These are phyloP conservation scores for Monosporascus ibericus DNA, from an alignment of 2,329 filamentous ascomycete genomes.

Conservation along the genomic window DNA sequence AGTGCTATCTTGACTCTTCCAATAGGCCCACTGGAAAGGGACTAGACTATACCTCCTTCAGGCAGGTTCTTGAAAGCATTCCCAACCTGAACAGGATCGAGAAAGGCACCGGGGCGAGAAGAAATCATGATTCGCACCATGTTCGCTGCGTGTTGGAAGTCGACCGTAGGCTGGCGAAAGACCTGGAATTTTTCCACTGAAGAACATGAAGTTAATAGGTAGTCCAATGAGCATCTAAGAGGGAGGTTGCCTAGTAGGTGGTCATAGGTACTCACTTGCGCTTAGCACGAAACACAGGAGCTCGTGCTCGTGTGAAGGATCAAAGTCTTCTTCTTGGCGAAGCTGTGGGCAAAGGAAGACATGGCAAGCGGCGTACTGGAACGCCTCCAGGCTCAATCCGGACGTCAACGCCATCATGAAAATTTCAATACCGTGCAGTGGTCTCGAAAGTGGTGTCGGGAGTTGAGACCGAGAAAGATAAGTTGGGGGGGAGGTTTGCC, in stretches of 20 bases:
- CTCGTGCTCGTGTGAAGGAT: neutral
- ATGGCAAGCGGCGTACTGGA: constrained; percentile 1
- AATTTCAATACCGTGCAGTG: neutral
- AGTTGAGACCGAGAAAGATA: too few species aligned
- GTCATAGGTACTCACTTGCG: neutral
- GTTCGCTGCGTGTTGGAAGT: neutral
- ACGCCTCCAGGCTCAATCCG: neutral
- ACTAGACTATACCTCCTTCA: neutral
- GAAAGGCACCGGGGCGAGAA: neutral
- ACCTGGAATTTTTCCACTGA: neutral
- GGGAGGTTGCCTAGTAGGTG: too few species aligned
- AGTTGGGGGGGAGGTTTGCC: too few species aligned
- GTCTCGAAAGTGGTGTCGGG: neutral
- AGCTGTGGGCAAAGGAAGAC: neutral
- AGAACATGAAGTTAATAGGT: neutral
- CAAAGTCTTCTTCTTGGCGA: neutral
- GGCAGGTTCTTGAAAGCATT: neutral
- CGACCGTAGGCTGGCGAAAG: neutral
- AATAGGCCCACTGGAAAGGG: neutral
- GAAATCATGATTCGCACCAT: constrained; percentile 1
- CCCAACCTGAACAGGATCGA: neutral
- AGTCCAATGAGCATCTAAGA: neutral
- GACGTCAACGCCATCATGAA: neutral
- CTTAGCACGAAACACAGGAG: neutral
- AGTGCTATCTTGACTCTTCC: neutral